Evolutionary conservation across 1,139 yeast species (phyloP).

Genomic region (Yamadazyma jaroonii): DNA sequence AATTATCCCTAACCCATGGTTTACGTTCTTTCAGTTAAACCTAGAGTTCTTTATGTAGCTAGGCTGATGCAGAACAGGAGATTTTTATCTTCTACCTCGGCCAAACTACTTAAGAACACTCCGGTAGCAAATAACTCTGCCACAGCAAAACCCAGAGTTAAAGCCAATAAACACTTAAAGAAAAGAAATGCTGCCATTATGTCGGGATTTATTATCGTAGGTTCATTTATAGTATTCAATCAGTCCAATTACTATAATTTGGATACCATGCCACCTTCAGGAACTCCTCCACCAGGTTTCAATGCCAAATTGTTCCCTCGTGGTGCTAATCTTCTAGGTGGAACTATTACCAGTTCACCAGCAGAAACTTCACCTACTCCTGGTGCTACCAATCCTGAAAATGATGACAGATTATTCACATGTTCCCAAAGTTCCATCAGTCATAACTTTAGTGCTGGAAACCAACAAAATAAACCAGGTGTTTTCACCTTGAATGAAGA

Average conservation of each 20-base stretch:
- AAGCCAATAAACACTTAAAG: constrained; percentile 16
- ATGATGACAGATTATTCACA: constrained; percentile 32
- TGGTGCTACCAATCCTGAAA: not conserved
- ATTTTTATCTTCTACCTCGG: constrained; percentile 11
- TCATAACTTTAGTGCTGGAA: constrained; percentile 37
- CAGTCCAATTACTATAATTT: constrained; percentile 42
- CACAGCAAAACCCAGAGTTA: constrained; percentile 5
- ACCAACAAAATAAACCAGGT: constrained; percentile 46
- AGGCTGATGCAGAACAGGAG: constrained; percentile 20
- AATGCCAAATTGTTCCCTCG: constrained; percentile 6
- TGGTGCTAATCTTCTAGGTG: constrained; percentile 1
- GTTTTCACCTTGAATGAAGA: constrained; percentile 58
- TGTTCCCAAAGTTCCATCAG: constrained; percentile 45
- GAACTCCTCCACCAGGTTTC: constrained; percentile 10
- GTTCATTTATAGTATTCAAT: constrained; percentile 41
- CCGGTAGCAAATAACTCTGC: constrained; percentile 11
- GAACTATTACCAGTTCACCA: not conserved
- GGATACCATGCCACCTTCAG: constrained; percentile 36
- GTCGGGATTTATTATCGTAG: constrained; percentile 46
- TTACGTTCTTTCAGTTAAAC: constrained; percentile 31
- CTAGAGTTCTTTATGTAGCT: constrained; percentile 27
- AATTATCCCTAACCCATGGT: constrained; percentile 17
- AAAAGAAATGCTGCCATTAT: constrained; percentile 40
- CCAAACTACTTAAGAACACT: constrained; percentile 11
- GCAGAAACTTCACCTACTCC: not conserved